Evolutionary conservation across 495 filamentous ascomycete genomes (phyloP).

Genomic region (Talaromyces stipitatus): DNA sequence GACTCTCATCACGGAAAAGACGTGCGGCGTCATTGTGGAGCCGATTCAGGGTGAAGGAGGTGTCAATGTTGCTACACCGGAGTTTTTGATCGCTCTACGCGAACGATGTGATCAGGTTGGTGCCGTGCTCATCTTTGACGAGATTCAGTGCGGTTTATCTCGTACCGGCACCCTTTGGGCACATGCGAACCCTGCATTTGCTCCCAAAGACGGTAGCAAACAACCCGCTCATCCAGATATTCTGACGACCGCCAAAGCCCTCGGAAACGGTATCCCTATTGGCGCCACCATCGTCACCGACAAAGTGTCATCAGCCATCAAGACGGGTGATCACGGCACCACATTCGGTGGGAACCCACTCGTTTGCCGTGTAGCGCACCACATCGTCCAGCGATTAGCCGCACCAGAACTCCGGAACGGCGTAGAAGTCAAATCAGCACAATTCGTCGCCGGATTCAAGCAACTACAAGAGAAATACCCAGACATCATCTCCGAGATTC

Average conservation of each 20-base stretch:
- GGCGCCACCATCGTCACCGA: slow-evolving; percentile 79
- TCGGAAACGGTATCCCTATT: slow-evolving; percentile 93
- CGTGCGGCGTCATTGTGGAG: slow-evolving; percentile 93
- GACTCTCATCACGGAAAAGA: slow-evolving; percentile 68
- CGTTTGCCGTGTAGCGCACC: slow-evolving; percentile 72
- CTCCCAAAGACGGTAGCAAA: slow-evolving; percentile 22
- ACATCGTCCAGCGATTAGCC: slow-evolving; percentile 69
- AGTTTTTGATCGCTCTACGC: slow-evolving; percentile 72
- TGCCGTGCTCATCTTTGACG: slow-evolving; percentile 86
- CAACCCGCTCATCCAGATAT: slow-evolving; percentile 83
- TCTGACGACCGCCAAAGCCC: slow-evolving; percentile 86
- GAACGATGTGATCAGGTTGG: slow-evolving; percentile 78
- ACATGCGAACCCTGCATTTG: slow-evolving; percentile 57
- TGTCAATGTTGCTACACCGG: slow-evolving; percentile 71
- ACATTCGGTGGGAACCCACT: slow-evolving; percentile 96
- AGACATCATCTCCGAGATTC: slow-evolving; percentile 62
- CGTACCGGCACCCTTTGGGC: slow-evolving; percentile 90
- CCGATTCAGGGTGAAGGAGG: slow-evolving; percentile 97
- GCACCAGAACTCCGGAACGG: slow-evolving; percentile 53
- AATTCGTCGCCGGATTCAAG: slow-evolving; percentile 60
- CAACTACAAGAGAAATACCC: slow-evolving; percentile 60
- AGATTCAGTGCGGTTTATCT: slow-evolving; percentile 90
- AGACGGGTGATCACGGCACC: slow-evolving; percentile 90
- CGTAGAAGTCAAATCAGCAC: slow-evolving; percentile 55
- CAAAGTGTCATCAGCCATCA: slow-evolving; percentile 74